phyloP scores from a whole-genome alignment of 1,139 yeast species.

The Blastobotrys apis region DNA sequence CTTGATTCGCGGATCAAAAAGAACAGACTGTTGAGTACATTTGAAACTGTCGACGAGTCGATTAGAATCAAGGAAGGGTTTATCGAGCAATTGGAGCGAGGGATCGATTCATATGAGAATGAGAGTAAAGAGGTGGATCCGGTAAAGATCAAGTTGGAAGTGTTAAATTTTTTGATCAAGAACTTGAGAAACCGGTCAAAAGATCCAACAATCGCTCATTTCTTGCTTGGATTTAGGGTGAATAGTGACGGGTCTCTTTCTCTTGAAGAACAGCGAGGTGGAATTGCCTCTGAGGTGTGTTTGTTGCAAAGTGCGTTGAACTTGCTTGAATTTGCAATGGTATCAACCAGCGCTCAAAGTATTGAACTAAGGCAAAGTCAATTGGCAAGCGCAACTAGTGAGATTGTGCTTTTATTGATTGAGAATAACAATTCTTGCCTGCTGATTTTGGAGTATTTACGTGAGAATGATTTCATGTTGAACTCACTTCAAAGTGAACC shows the following conservation, averaged over 20 bases:
- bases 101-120: slow-evolving; percentile 33
- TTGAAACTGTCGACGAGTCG: slow-evolving; percentile 68
- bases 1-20: slow-evolving; percentile 45
- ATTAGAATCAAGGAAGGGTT: slow-evolving; percentile 66
- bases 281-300: slow-evolving; percentile 50
- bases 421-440: slow-evolving; percentile 52
- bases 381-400: slow-evolving; percentile 54
- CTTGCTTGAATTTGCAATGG: slow-evolving; percentile 47
- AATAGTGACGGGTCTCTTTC: slow-evolving; percentile 41
- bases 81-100: slow-evolving; percentile 61
- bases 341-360: slow-evolving; percentile 39
- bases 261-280: slow-evolving; percentile 43
- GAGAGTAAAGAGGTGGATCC: slow-evolving; percentile 24
- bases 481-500: slow-evolving; percentile 53
- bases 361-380: slow-evolving; percentile 54
- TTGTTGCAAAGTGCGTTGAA: slow-evolving; percentile 52
- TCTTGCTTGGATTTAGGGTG: slow-evolving; percentile 66
- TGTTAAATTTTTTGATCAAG: slow-evolving; percentile 54
- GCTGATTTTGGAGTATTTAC: slow-evolving; percentile 50
- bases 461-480: slow-evolving; percentile 50
- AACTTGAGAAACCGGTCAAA: slow-evolving; percentile 44
- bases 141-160: slow-evolving; percentile 50
- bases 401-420: slow-evolving; percentile 56
- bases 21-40: slow-evolving; percentile 65
- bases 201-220: slow-evolving; percentile 61